Base-by-base conservation (phyloP, 2,329 filamentous ascomycete genomes). In the Phialophora verrucosa region DNA sequence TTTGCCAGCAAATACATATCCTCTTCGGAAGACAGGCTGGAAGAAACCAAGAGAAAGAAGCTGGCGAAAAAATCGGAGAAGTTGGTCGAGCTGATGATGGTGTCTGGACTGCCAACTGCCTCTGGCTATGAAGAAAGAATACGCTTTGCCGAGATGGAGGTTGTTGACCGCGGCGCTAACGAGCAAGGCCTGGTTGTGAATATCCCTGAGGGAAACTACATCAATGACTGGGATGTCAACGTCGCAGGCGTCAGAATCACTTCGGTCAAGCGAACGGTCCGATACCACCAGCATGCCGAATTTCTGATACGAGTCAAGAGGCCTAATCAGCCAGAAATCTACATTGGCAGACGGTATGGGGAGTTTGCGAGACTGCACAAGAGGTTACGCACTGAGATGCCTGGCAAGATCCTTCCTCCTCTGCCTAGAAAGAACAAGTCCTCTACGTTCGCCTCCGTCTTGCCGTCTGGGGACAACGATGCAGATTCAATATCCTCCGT, bases 71-170 rank as follows among this genome's bases (percentile, higher is more conserved):
- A 99, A 84, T 92, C 91, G 56, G 90, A 95, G 78, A 99, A 99
- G 82, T 82, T 99, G 65, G 92, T 99, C 11, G 95, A 99, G 83
- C 84, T 99, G 68, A 99, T 99, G 95, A 97, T 99, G 93, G 95
- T 99, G 8, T 98, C 94, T 7, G 95, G 95, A 44, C 90, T 99
- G 65, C 92, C 91, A 38, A 99, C 95, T 0, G 93, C 95, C 3
- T 97, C 93, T 4, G 95, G 95, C 1, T 99, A 98, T 76, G 95
- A 99, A 79, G 95, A 99, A 82, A 88, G 95, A 65, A 97, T 99
- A 75, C 88, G 93, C 59, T 99, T 99, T 77, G 92, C 93, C 1
- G 95, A 99, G 79, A 90, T 99, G 80, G 95, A 99, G 76, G 93
- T 98, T 27, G 92, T 99, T 31, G 95, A 99, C 75, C 88, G 92